These are phyloP conservation scores for Arachis monticola DNA, from an alignment of 331 rosid genomes.

Conservation along the genomic window DNA sequence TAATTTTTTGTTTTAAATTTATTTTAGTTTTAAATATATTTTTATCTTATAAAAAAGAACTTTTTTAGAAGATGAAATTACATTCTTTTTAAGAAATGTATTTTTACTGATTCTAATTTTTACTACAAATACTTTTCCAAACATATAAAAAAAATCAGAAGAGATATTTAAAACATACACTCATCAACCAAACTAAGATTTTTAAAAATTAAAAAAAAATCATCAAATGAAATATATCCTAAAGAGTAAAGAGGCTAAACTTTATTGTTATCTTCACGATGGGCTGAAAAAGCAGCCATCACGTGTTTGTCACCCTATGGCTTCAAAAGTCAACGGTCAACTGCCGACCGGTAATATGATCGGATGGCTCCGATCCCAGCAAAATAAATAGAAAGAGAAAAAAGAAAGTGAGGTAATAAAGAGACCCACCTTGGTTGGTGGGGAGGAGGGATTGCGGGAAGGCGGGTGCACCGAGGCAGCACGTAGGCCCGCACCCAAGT, in stretches of 20 bases:
- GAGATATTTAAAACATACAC: not conserved
- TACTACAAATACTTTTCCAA: too few species aligned
- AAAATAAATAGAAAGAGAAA: not conserved
- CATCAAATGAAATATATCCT: too few species aligned
- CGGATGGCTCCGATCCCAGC: slow-evolving; percentile 30
- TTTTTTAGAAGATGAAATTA: too few species aligned
- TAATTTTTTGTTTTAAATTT: too few species aligned
- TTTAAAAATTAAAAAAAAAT: not conserved
- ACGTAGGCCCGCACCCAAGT: slow-evolving; percentile 75
- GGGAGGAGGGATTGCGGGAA: slow-evolving; percentile 33
- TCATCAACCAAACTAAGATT: not conserved
- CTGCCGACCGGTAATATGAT: slow-evolving; percentile 40
- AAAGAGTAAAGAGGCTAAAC: too few species aligned
- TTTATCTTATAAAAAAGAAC: too few species aligned
- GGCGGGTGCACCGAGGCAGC: slow-evolving; percentile 70
- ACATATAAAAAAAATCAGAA: too few species aligned
- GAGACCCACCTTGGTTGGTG: slow-evolving; percentile 21
- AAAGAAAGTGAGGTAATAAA: not conserved
- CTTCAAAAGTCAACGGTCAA: slow-evolving; percentile 32
- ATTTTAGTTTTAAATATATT: too few species aligned
- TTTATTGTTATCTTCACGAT: not conserved
- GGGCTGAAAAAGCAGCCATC: slow-evolving; percentile 15
- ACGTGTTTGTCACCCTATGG: slow-evolving; percentile 25
- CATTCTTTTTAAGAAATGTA: too few species aligned
- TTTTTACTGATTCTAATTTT: too few species aligned